These are phyloP conservation scores for Acacia crassicarpa DNA, from an alignment of 306 rosid genomes.

Conservation along the genomic window DNA sequence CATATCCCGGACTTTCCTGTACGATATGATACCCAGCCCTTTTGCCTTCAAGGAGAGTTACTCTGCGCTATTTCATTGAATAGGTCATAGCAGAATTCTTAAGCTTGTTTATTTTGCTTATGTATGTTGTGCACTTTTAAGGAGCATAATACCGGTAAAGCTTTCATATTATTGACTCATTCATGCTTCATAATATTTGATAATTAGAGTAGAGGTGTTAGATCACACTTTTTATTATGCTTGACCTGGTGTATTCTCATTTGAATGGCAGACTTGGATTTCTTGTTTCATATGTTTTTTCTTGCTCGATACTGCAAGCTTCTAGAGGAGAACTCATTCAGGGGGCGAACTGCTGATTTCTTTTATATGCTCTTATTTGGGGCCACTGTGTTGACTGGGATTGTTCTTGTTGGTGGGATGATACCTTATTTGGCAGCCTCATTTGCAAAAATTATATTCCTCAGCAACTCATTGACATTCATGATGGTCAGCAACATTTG, in stretches of 20 bases:
- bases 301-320: conserved; percentile 99
- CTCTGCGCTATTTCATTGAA: not conserved
- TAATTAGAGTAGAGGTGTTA: conserved; percentile 12
- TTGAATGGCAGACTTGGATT: conserved; percentile 80
- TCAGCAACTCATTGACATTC: conserved; percentile 93
- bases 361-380: conserved; percentile 94
- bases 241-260: conserved; percentile 36
- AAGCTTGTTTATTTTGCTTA: not conserved
- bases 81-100: not conserved
- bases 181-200: conserved; percentile 15
- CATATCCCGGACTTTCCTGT: conserved; percentile 3
- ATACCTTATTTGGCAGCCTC: conserved; percentile 89
- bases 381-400: conserved; percentile 85
- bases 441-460: conserved; percentile 86
- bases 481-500: conserved; percentile 70
- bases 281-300: conserved; percentile 98
- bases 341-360: conserved; percentile 96
- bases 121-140: not conserved
- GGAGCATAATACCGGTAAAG: not conserved
- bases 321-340: conserved; percentile 96
- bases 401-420: conserved; percentile 92
- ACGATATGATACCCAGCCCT: not conserved
- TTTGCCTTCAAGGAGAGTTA: not conserved
- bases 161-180: not conserved
- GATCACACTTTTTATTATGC: not conserved